These are phyloP conservation scores for Dendrothele bispora DNA, from an alignment of 768 basidiomycete species.

Conservation along the genomic window DNA sequence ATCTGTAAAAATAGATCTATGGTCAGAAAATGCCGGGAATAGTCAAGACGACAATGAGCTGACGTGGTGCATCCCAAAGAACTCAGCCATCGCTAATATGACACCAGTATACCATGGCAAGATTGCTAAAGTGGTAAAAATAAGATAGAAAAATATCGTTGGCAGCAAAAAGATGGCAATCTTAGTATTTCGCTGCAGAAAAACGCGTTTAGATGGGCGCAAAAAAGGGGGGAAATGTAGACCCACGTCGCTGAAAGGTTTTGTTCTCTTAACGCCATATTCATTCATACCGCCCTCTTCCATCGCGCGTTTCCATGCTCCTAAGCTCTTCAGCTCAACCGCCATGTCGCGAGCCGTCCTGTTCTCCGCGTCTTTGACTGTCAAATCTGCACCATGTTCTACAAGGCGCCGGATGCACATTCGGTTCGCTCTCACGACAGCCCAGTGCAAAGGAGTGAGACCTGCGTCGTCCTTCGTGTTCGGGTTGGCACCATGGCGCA, in stretches of 20 bases:
- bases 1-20: slow-evolving; percentile 43
- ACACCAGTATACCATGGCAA: slow-evolving; percentile 90
- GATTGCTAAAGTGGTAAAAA: slow-evolving; percentile 80
- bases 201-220: too few species aligned
- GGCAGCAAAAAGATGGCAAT: slow-evolving; percentile 79
- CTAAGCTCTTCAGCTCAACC: slow-evolving; percentile 84
- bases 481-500: slow-evolving; percentile 84
- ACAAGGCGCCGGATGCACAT: slow-evolving; percentile 82
- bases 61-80: slow-evolving; percentile 94
- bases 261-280: slow-evolving; percentile 64
- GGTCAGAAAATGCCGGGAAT: slow-evolving; percentile 6
- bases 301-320: slow-evolving; percentile 86
- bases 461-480: slow-evolving; percentile 78
- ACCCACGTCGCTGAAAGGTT: slow-evolving; percentile 63
- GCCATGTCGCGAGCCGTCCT: slow-evolving; percentile 96
- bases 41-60: slow-evolving; percentile 25
- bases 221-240: background rate
- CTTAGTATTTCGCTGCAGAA: slow-evolving; percentile 72
- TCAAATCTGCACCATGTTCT: slow-evolving; percentile 83
- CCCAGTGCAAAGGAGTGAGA: slow-evolving; percentile 93
- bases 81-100: slow-evolving; percentile 79
- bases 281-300: slow-evolving; percentile 86
- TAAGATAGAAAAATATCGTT: slow-evolving; percentile 73
- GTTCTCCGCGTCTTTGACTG: slow-evolving; percentile 77
- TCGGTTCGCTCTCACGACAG: slow-evolving; percentile 92